Conservation (phyloP, 106 monocot genomes). For the Dendrobium officinale region DNA sequence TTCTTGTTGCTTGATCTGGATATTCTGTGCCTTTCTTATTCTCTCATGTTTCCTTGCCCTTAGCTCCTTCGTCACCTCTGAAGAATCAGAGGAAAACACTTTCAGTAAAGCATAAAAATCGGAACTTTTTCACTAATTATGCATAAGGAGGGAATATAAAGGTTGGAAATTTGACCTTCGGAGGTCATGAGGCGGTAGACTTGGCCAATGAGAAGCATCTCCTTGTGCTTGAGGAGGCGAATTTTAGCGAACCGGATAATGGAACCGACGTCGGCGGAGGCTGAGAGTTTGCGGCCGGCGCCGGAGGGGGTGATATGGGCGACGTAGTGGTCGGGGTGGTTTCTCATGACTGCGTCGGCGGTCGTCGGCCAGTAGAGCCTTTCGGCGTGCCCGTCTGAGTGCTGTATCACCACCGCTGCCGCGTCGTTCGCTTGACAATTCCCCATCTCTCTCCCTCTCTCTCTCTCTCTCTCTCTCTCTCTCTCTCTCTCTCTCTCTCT, state of each 20-base stretch:
- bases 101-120: too few species aligned
- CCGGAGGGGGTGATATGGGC: constrained; percentile 21
- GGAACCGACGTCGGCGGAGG: not conserved
- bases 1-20: constrained; percentile 11
- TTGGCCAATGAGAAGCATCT: constrained; percentile 42
- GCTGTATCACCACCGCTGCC: constrained; percentile 44
- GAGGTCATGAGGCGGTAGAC: constrained; percentile 51
- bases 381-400: constrained; percentile 43
- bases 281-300: not conserved
- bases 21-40: constrained; percentile 26
- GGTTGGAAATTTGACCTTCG: constrained; percentile 16
- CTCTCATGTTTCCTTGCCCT: constrained; percentile 60
- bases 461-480: constrained; percentile 9
- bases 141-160: not conserved
- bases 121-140: too few species aligned
- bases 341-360: constrained; percentile 46
- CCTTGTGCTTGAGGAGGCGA: constrained; percentile 42
- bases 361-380: constrained; percentile 47
- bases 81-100: not conserved
- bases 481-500: too few species aligned
- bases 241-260: constrained; percentile 26
- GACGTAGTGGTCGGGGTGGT: constrained; percentile 57
- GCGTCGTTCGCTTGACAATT: constrained; percentile 58
- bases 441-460: constrained; percentile 26
- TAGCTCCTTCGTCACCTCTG: constrained; percentile 70